A percentile compares a stretch with the other conserved stretches of the same genome.
These are phyloP conservation scores for Jaapia argillacea DNA, from an alignment of 768 basidiomycete genomes.

Conservation along the genomic window DNA sequence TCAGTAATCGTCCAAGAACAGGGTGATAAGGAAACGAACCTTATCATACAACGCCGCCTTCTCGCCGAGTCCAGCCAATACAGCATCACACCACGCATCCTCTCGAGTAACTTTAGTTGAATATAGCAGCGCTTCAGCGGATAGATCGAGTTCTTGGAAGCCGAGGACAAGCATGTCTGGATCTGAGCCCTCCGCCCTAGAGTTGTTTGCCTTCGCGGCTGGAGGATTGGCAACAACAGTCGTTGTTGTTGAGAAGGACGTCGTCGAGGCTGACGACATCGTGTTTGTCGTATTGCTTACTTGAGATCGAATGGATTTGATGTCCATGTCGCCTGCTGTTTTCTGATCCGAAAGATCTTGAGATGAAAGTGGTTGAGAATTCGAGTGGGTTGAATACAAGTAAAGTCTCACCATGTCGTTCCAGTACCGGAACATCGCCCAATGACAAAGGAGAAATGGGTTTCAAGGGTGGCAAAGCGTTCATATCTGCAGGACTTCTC, in stretches of 20 bases:
- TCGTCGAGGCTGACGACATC: too few relatives aligned
- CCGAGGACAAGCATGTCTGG: conserved; percentile 69
- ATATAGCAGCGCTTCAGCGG: conserved; percentile 70
- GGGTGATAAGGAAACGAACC: conserved; percentile 23
- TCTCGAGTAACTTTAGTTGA: conserved; percentile 50
- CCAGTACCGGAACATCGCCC: too few relatives aligned
- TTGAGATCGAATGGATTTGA: too few relatives aligned
- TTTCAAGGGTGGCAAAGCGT: conserved; percentile 15
- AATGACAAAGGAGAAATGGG: conserved; percentile 23
- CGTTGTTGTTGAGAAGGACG: too few relatives aligned
- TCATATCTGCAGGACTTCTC: background rate
- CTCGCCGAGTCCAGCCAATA: conserved; percentile 64
- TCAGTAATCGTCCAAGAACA: background rate
- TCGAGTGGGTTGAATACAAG: too few relatives aligned
- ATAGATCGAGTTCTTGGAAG: conserved; percentile 76
- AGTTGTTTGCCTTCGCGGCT: background rate
- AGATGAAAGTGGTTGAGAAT: too few relatives aligned
- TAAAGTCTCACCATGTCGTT: too few relatives aligned
- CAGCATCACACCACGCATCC: conserved; percentile 61
- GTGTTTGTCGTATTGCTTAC: too few relatives aligned
- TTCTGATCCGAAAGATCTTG: too few relatives aligned
- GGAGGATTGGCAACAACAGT: background rate
- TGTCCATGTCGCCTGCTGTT: too few relatives aligned
- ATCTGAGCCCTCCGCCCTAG: conserved; percentile 20
- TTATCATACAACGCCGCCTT: conserved; percentile 55